These are phyloP conservation scores for Pelagomonas calceolata DNA, from an alignment of 108 stramenopile genomes.

Conservation along the genomic window DNA sequence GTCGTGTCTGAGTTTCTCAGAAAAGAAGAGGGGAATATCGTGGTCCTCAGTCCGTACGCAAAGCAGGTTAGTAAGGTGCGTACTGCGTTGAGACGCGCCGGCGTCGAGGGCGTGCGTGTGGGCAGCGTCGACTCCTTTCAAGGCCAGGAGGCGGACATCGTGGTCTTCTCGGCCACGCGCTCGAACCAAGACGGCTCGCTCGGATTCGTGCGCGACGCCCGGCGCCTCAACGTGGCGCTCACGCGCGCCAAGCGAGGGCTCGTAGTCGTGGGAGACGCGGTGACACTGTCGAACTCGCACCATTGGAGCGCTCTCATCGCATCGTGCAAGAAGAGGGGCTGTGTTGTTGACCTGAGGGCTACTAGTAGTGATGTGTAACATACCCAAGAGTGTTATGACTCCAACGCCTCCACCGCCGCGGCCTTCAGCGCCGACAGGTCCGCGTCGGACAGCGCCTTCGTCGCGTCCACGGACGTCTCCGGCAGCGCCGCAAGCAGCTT, in stretches of 20 bases:
- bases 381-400: too few species aligned
- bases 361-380: too few species aligned
- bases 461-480: neutral
- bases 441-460: neutral
- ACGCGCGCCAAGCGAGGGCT: constrained; percentile 64
- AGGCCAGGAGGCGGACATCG: constrained; percentile 60
- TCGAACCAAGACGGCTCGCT: constrained; percentile 45
- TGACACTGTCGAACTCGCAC: constrained; percentile 35
- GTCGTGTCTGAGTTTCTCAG: constrained; percentile 36
- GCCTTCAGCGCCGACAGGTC: too few species aligned
- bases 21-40: constrained; percentile 36
- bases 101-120: constrained; percentile 28
- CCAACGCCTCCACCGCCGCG: too few species aligned
- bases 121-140: constrained; percentile 66
- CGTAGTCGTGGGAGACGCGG: constrained; percentile 41
- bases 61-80: constrained; percentile 50
- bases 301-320: constrained; percentile 50
- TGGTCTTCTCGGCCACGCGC: constrained; percentile 50
- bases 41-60: constrained; percentile 48
- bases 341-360: constrained; percentile 27
- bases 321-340: constrained; percentile 30
- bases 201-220: constrained; percentile 63
- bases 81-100: constrained; percentile 21
- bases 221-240: constrained; percentile 70
- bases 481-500: neutral